Evolutionary conservation across 169 alveolate species (phyloP).

Genomic region (Cryptosporidium tyzzeri): DNA sequence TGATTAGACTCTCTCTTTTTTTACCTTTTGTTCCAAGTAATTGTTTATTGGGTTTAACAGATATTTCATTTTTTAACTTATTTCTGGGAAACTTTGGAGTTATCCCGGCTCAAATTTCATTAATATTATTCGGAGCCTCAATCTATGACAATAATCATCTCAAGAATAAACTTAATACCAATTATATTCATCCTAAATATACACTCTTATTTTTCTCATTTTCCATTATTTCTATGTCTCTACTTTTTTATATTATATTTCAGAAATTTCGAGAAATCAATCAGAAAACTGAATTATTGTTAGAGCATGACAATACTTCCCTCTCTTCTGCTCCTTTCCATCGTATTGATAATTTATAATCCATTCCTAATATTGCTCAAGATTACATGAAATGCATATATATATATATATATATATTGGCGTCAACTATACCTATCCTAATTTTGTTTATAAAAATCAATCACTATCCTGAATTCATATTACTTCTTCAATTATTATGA

Average conservation of each 20-base stretch:
- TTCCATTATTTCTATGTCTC: background rate
- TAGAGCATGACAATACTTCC: background rate
- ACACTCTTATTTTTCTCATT: background rate
- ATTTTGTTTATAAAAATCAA: no score
- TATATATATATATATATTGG: background rate
- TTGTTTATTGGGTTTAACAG: constrained; percentile 54
- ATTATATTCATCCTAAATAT: constrained; percentile 12
- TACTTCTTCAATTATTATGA: no score
- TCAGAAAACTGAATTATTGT: background rate
- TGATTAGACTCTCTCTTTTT: constrained; percentile 39
- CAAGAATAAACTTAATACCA: background rate
- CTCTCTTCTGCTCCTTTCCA: background rate
- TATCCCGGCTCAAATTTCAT: constrained; percentile 20
- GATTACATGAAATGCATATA: background rate
- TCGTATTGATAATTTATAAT: background rate
- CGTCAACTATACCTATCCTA: background rate
- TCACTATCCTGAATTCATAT: no score
- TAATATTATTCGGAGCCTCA: constrained; percentile 21
- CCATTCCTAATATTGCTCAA: background rate
- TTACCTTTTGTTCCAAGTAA: constrained; percentile 43
- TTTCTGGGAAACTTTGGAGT: constrained; percentile 44
- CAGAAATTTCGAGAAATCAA: constrained; percentile 7
- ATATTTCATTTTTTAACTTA: background rate
- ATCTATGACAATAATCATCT: background rate
- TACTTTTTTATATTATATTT: constrained; percentile 11